Base-by-base conservation (phyloP, 2,329 filamentous ascomycete species). In the Hypoxylon sp. region DNA sequence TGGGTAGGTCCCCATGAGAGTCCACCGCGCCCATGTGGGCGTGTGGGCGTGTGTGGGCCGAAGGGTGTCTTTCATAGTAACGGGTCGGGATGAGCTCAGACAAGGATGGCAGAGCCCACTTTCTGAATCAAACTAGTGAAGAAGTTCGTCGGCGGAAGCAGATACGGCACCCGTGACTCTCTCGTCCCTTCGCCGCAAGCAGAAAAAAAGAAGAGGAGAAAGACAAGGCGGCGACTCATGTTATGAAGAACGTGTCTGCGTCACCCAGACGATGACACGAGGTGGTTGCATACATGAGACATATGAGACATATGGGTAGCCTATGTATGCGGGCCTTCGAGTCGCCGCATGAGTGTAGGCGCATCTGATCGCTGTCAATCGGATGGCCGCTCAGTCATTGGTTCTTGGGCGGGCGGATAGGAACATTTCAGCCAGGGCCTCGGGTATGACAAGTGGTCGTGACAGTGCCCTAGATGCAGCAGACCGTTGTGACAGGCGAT, bases 41-140 rank as follows among this genome's bases (percentile, higher is more conserved):
- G 48, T 52, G 32, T 56, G 59, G 65, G 55, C 50, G 53, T 44
- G 41, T 44, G 20, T 58, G 59, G 65, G 51, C 50, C 51, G 55
- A 62, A 67, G 62, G 66, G 61, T 49, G 47, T 56, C 59, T 50
- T 44, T 59, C 61, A 70, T 69, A 67, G 62, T 54, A 67, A 67
- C 64, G 67, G 67, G 56, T 67, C 70, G 62, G 70, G 59, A 68
- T 64, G 65, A 53, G 60, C 51, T 62, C 67, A 58, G 70, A 65
- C 66, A 66, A 61, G 68, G 68, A 60, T 56, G 32, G 67, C 53
- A 32, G 62, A 58, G 64, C 62, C 62, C 68, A 68, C 67, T 68
- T 68, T 66, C 65, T 56, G 37, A 24, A 51, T 47, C 41, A 19
- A 19, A 20, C 54, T 57, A 62, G 61, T 53, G 47, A 62, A 59